Evolutionary conservation across 2,329 filamentous ascomycete species (phyloP), one percentile per base, ranked within the genome.

Genomic region (Aspergillus ochraceus): DNA sequence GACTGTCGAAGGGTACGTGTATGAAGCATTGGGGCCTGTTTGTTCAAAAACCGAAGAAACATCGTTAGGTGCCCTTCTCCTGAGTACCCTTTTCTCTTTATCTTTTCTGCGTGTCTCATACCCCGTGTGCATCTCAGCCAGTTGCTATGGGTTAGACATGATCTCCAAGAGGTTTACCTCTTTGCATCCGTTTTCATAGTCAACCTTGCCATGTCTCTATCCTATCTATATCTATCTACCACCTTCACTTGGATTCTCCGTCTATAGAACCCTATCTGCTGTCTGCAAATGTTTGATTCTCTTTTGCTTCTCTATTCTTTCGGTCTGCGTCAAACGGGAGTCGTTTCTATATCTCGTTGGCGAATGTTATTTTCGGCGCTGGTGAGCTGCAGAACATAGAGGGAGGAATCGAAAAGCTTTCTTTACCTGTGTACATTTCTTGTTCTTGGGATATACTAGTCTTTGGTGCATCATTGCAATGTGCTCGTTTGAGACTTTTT

Each of bases 81-180:
- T 57, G n/a, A 29, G 24, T 60, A 39, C 46, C 42, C 52, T 64
- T 52, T 26, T 59, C 60, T 49, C 20, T 57, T 12, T 54, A 30
- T 59, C 17, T 57, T 47, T 64, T 30, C 60, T 51, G 56, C 59
- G 54, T 68, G 60, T 68, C 64, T 69, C 66, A 72, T 71, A 70
- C 68, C 68, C 66, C 64, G 59, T 63, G 63, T 72, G 67, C 68
- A 67, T 68, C 63, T 64, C 65, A 45, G 57, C 64, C 62, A 55
- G 62, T 68, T 68, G 67, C 66, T 64, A 64, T 66, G 66, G 68
- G 66, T 66, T 66, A 63, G 64, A 66, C 59, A 66, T 66, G 53
- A 61, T 56, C 39, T 57, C 59, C 61, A 68, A 59, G 63, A 57
- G 58, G 47, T 57, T 54, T 61, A 49, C 32, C 59, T 52, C 65